Evolutionary conservation across 306 rosid species (phyloP), one percentile per base, ranked within the genome.

Genomic region (Dryas alaskensis): DNA sequence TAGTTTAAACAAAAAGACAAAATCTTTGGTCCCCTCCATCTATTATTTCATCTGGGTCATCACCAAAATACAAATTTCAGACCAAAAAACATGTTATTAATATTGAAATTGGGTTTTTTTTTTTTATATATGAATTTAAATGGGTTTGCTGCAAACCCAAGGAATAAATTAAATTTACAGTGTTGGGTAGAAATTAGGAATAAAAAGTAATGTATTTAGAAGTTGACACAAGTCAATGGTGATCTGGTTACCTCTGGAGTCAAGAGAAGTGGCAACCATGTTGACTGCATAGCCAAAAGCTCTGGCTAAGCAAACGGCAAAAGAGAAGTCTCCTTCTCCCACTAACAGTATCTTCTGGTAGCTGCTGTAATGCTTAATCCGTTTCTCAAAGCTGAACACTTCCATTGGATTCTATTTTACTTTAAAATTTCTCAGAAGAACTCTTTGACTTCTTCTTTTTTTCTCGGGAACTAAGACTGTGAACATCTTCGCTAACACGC

Each of bases 271-370:
- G 22, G 55, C 70, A 43, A 74, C 27, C 65, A 74, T 65, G 19
- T 52, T 74, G 31, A 0, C 5, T 11, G 73, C 58, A 12, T 13
- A 55, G 67, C 51, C 60, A 42, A 75, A 75, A 25, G 67, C 55
- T 65, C 65, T 54, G 53, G 73, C 67, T 10, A 67, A 75, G 40
- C 57, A 54, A 14, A 59, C 40, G 39, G 79, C 39, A 67, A 75
- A 75, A 48, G 73, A 67, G 58, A 75, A 75, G 64, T 75, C 73
- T 11, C 73, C 79, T 39, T 75, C 79, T 54, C 73, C 73, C 25
- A 67, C 60, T 3, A 75, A 17, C 0, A 75, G 79, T 65, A 75
- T 75, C 16, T 0, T 19, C 47, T 67, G 73, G 1, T 16, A 5
- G 37, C 13, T 44, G 59, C 58, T 65, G 47, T 57, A 67, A 42